phyloP scores from a whole-genome alignment of 495 filamentous ascomycete genomes.

The Aspergillus affinis region DNA sequence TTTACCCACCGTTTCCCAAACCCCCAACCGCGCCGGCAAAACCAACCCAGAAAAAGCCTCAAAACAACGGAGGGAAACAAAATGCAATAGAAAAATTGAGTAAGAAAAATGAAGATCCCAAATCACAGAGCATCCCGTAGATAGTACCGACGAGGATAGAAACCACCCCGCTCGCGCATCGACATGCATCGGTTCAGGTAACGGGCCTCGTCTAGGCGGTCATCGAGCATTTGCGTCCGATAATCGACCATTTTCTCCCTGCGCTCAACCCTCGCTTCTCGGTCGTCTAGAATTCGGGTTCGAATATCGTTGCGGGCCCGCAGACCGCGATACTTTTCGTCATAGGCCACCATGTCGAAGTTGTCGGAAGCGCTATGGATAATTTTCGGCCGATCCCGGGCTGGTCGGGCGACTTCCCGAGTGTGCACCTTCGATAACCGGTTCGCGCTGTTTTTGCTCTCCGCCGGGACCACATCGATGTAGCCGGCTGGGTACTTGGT shows the following conservation, averaged over 20 bases:
- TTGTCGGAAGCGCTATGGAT: slow-evolving; percentile 19
- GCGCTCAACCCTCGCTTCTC: slow-evolving; percentile 29
- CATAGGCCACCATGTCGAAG: slow-evolving; percentile 21
- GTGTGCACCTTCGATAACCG: neutral
- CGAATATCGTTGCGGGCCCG: slow-evolving; percentile 27
- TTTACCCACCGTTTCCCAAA: slow-evolving; percentile 5
- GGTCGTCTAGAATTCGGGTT: slow-evolving; percentile 29
- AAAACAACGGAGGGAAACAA: neutral
- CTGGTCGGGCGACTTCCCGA: slow-evolving; percentile 11
- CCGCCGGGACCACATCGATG: slow-evolving; percentile 18
- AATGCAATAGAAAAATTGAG: slow-evolving; percentile 2
- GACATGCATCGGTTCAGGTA: slow-evolving; percentile 20
- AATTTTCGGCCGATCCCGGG: slow-evolving; percentile 21
- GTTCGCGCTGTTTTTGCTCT: slow-evolving; percentile 10
- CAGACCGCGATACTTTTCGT: slow-evolving; percentile 16
- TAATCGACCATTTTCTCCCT: slow-evolving; percentile 26
- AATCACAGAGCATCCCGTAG: slow-evolving; percentile 5
- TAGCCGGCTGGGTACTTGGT: slow-evolving; percentile 7
- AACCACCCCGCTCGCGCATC: slow-evolving; percentile 14
- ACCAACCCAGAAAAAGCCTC: slow-evolving; percentile 4
- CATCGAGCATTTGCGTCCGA: slow-evolving; percentile 25
- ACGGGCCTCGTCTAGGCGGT: slow-evolving; percentile 20
- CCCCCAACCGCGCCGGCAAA: slow-evolving; percentile 10
- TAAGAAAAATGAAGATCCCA: neutral
- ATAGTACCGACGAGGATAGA: slow-evolving; percentile 22